Percentiles rank a stretch among this genome's conserved stretches.
Conservation (phyloP, 169 alveolate species). For the Plasmodium ovale region DNA sequence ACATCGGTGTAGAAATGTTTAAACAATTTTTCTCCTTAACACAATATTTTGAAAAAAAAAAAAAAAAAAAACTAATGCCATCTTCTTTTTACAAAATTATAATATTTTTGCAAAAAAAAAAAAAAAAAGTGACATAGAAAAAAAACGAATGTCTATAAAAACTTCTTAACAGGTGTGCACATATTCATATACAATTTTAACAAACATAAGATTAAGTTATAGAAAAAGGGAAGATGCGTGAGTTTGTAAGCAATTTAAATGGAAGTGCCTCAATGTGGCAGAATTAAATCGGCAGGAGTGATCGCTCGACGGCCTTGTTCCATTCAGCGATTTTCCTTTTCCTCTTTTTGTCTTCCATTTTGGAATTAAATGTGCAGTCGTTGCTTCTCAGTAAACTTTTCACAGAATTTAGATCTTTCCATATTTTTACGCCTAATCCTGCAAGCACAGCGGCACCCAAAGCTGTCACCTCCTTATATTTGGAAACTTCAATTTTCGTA, state of each 20-base stretch:
- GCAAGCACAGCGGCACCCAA: slow-evolving; percentile 94
- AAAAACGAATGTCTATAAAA: no score
- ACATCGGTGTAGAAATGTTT: no score
- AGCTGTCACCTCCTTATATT: slow-evolving; percentile 87
- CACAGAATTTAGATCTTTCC: slow-evolving; percentile 83
- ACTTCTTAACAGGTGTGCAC: no score
- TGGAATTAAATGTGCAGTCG: slow-evolving; percentile 75
- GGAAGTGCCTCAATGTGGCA: not conserved
- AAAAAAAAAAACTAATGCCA: no score
- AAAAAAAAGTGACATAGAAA: no score
- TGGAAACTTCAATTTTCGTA: slow-evolving; percentile 79
- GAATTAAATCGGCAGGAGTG: slow-evolving; percentile 70
- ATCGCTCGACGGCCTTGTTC: slow-evolving; percentile 85
- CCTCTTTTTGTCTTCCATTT: slow-evolving; percentile 77
- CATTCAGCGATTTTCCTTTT: slow-evolving; percentile 77
- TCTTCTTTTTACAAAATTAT: no score
- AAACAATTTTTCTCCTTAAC: no score
- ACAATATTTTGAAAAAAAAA: no score
- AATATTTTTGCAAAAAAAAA: no score
- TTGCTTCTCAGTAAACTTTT: slow-evolving; percentile 72
- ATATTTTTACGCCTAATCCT: slow-evolving; percentile 87
- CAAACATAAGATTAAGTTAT: no score
- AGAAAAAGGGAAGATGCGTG: no score
- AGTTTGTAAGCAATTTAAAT: not conserved
- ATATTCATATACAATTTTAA: no score